These are phyloP conservation scores for Dunaliella salina DNA, from an alignment of 163 green algal genomes.

Conservation along the genomic window DNA sequence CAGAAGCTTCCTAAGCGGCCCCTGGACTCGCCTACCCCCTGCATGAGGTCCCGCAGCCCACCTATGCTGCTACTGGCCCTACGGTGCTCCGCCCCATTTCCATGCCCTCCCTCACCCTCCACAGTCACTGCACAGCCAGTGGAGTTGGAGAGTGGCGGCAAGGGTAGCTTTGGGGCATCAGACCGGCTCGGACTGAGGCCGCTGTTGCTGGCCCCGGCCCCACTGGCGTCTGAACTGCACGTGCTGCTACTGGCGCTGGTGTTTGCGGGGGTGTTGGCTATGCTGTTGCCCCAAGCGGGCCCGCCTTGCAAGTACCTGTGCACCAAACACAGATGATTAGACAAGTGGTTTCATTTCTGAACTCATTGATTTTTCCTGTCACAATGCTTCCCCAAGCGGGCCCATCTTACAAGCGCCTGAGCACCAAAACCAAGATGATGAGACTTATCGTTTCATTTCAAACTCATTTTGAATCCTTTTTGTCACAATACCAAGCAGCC, in stretches of 20 bases:
- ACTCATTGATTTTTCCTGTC: too few species aligned
- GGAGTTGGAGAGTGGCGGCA: not conserved
- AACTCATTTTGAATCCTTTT: too few species aligned
- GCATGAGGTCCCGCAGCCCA: not conserved
- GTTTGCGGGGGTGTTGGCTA: not conserved
- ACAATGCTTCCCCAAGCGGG: too few species aligned
- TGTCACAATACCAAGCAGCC: too few species aligned
- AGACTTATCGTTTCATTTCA: too few species aligned
- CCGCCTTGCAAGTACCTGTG: not conserved
- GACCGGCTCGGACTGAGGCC: not conserved
- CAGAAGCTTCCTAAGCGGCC: not conserved
- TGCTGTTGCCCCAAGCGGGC: not conserved
- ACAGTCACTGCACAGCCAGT: not conserved
- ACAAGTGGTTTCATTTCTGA: too few species aligned
- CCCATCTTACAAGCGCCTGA: too few species aligned
- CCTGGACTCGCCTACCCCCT: not conserved
- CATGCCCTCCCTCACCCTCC: not conserved
- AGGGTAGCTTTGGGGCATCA: not conserved
- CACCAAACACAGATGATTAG: too few species aligned
- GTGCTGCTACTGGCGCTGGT: not conserved
- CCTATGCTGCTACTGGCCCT: not conserved
- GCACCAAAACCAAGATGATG: too few species aligned
- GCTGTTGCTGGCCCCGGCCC: too few species aligned
- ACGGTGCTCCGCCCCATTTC: not conserved
- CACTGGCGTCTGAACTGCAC: not conserved